Conservation (phyloP, 352 stramenopile species). For the Pythium sukuiense region DNA sequence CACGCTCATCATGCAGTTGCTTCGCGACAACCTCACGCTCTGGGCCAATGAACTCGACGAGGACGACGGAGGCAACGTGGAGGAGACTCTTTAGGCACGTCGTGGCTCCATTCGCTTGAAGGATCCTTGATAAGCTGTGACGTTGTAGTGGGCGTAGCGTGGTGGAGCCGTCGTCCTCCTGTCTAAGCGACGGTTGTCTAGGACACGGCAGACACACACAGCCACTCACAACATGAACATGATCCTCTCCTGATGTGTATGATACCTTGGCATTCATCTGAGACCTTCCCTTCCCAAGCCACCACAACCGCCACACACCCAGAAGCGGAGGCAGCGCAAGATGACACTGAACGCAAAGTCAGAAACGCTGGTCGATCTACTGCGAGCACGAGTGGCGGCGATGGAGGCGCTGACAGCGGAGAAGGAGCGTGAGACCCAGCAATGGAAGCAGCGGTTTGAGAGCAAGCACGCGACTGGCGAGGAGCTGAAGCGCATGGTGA, state of each 20-base stretch:
- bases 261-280: background rate
- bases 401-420: background rate
- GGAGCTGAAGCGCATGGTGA: background rate
- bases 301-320: background rate
- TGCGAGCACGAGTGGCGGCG: background rate
- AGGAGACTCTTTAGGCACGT: background rate
- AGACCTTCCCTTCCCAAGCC: too few relatives aligned
- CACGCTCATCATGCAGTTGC: constrained; percentile 99
- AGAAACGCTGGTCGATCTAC: background rate
- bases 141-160: background rate
- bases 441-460: background rate
- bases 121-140: too few relatives aligned
- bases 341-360: background rate
- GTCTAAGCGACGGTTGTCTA: background rate
- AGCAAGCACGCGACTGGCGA: background rate
- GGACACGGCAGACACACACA: background rate
- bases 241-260: background rate
- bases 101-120: background rate
- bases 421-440: background rate
- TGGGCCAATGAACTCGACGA: constrained; percentile 76
- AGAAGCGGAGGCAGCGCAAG: background rate
- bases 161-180: background rate
- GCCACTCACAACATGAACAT: background rate
- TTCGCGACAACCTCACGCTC: constrained; percentile 99
- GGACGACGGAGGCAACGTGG: background rate